Base-by-base conservation (phyloP, 768 basidiomycete genomes). In the Mrakia blollopis region DNA sequence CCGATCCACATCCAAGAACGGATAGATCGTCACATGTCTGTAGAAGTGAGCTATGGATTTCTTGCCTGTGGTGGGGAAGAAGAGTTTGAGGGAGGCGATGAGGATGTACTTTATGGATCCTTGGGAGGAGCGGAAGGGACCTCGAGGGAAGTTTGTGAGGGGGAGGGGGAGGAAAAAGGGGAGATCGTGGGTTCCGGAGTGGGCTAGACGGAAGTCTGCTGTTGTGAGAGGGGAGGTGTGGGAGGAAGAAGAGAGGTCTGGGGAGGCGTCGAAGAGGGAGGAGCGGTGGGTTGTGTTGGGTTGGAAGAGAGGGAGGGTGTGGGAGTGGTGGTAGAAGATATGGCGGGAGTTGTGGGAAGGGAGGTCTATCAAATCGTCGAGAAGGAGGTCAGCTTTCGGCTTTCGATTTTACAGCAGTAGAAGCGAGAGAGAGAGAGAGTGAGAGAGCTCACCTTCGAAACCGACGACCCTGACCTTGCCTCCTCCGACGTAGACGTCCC, bases 41-140 rank as follows among this genome's bases (percentile, higher is more conserved):
- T 94, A 96, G 83, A 95, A 94, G 83, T 97, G 94, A 5, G 93
- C 91, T 47, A 95, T 90, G 4, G 91, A 92, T 21, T 88, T 86
- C 79, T 87, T 87, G 37, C 85, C 85, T 6, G 88, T 88, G 23
- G 86, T 83, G 2, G 88, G 81, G 73, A 92, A 89, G 82, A 90
- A 91, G 76, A 95, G 87, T 83, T 91, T 91, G 80, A 74, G 67
- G 28, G 41, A 77, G 39, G 28, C 88, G 85, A 95, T 90, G 21
- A 88, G 89, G 62, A 95, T 91, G 83, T 95, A 94, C 75, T 88
- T 88, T 35, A 95, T 73, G 25, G 77, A 70, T 30, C 77, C 72
- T 25, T 68, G 37, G 3, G 44, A 57, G 1, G 80, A 78, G 67
- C 85, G 83, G 60, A 90, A 83, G 1, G 84, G 82, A 23, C 76